phyloP scores from a whole-genome alignment of 257 asterid species.

The Mitragyna speciosa region DNA sequence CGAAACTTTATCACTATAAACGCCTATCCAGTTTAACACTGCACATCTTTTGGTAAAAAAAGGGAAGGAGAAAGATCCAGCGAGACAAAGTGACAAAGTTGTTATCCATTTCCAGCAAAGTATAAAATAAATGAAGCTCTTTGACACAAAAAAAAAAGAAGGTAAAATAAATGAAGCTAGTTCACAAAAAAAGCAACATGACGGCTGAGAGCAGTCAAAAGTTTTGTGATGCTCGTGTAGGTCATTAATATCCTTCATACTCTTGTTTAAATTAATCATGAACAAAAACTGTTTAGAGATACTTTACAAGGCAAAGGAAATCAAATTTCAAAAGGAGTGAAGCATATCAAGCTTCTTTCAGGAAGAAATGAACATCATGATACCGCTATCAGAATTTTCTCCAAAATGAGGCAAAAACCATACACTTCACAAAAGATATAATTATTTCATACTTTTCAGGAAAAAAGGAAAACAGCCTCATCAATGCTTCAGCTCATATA shows the following conservation, averaged over 20 bases:
- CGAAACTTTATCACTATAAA: slow-evolving; percentile 12
- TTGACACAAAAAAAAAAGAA: too few relatives aligned
- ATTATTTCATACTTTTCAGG: neutral
- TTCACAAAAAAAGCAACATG: neutral
- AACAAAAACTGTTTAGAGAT: neutral
- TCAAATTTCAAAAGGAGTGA: neutral
- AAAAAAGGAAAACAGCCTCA: neutral
- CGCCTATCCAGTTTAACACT: neutral
- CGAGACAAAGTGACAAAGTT: neutral
- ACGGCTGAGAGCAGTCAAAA: neutral
- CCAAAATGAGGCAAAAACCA: neutral
- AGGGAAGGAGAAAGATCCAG: neutral
- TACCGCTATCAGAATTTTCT: neutral
- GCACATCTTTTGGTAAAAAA: neutral
- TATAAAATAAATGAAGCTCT: neutral
- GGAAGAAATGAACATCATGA: neutral
- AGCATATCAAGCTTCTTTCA: neutral
- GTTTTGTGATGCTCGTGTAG: neutral
- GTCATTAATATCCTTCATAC: neutral
- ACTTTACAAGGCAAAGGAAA: neutral
- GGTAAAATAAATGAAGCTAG: too few relatives aligned
- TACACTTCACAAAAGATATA: neutral
- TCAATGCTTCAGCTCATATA: neutral
- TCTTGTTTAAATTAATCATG: neutral
- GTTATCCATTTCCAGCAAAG: neutral